Conservation (phyloP, 257 asterid genomes). For the Solanum stenotomum region DNA sequence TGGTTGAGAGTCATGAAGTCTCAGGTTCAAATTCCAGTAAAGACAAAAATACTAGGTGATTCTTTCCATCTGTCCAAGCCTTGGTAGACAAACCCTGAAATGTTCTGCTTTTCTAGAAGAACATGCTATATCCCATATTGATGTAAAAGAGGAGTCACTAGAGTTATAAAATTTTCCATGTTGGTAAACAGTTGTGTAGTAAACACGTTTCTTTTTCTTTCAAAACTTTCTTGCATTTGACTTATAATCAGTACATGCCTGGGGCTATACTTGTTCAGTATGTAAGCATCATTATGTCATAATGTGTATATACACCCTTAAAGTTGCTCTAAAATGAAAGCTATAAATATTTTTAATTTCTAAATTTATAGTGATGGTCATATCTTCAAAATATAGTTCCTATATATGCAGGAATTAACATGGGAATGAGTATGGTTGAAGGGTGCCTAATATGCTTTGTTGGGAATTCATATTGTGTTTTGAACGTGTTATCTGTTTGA, state of each 20-base stretch:
- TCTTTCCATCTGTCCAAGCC: neutral
- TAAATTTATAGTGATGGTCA: neutral
- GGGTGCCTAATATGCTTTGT: neutral
- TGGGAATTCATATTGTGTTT: neutral
- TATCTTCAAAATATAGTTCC: neutral
- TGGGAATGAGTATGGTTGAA: neutral
- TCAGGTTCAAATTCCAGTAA: neutral
- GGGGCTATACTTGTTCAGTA: neutral
- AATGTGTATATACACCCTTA: neutral
- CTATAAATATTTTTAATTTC: neutral
- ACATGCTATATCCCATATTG: neutral
- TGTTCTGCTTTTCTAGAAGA: neutral
- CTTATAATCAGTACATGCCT: neutral
- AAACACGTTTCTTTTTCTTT: neutral
- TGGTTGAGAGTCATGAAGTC: neutral
- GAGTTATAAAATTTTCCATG: neutral
- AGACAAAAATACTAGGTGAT: neutral
- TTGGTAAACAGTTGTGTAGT: neutral
- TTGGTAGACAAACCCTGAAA: neutral
- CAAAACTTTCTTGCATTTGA: neutral
- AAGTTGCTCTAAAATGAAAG: neutral
- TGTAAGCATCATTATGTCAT: neutral
- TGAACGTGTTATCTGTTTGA: neutral
- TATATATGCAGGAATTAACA: neutral
- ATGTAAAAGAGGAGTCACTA: neutral